A percentile compares a stretch with the other conserved stretches of the same genome.
phyloP scores from a whole-genome alignment of 371 early-diverging fungal species.

The Gilbertella persicaria region DNA sequence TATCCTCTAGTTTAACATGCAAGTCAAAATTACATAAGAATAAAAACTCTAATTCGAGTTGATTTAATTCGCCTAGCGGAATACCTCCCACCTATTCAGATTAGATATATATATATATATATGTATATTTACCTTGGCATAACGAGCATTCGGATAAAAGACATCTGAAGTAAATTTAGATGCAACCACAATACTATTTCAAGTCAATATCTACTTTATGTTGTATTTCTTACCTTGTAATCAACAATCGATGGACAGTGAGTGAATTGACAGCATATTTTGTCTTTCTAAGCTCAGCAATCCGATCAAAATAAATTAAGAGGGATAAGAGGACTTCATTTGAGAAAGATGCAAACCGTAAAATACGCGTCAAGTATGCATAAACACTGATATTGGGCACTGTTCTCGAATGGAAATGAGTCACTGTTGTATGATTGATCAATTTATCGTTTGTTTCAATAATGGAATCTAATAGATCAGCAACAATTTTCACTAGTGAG shows the following conservation, averaged over 20 bases:
- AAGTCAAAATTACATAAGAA: conserved; percentile 84
- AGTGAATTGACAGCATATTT: conserved; percentile 65
- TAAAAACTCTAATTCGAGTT: conserved; percentile 87
- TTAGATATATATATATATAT: background rate
- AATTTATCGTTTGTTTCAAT: conserved; percentile 70
- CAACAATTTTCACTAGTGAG: conserved; percentile 44
- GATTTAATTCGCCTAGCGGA: conserved; percentile 79
- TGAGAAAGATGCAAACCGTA: conserved; percentile 80
- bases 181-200: conserved; percentile 69
- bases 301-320: conserved; percentile 88
- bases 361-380: conserved; percentile 68
- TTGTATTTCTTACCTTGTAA: conserved; percentile 51
- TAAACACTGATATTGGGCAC: conserved; percentile 72
- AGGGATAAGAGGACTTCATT: conserved; percentile 75
- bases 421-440: conserved; percentile 48
- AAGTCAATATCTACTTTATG: background rate
- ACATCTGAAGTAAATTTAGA: conserved; percentile 81
- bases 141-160: conserved; percentile 79
- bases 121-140: conserved; percentile 61
- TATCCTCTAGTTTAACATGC: conserved; percentile 63
- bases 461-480: conserved; percentile 56
- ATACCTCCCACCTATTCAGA: conserved; percentile 79
- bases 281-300: conserved; percentile 48
- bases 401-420: conserved; percentile 83
- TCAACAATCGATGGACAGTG: conserved; percentile 82